Percentiles rank a stretch among this genome's conserved stretches.
These are phyloP conservation scores for Nyctanthes arbortristis DNA, from an alignment of 257 asterid species.

Conservation along the genomic window DNA sequence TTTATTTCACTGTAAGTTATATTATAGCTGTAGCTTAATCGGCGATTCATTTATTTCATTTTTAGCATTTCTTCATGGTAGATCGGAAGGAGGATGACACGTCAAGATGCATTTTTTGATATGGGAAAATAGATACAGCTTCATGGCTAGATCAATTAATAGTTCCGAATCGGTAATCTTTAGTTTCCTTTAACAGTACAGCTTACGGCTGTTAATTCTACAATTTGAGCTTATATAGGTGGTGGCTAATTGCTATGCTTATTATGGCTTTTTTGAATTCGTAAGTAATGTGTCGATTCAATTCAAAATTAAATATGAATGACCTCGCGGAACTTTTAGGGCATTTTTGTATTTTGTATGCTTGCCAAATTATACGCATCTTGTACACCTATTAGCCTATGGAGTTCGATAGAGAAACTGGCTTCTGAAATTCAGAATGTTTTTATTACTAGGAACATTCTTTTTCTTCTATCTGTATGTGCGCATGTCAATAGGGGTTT, in stretches of 20 bases:
- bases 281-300: conserved; percentile 5
- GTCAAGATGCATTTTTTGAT: background rate
- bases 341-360: conserved; percentile 6
- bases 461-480: background rate
- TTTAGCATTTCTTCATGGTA: conserved; percentile 5
- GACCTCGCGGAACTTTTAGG: background rate
- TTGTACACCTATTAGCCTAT: background rate
- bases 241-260: conserved; percentile 9
- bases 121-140: background rate
- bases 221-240: background rate
- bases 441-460: too few species aligned
- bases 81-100: too few species aligned
- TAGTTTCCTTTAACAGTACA: background rate
- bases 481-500: background rate
- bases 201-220: background rate
- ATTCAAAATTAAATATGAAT: background rate
- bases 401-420: too few species aligned
- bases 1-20: conserved; percentile 61
- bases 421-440: background rate
- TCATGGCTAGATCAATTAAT: background rate
- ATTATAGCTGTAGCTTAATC: background rate
- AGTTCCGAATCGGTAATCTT: background rate
- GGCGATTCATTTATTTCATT: background rate
- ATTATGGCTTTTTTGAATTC: conserved; percentile 1
- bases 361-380: conserved; percentile 2